phyloP scores from a whole-genome alignment of 805 yeast genomes.

The Wickerhamomyces sydowiorum region DNA sequence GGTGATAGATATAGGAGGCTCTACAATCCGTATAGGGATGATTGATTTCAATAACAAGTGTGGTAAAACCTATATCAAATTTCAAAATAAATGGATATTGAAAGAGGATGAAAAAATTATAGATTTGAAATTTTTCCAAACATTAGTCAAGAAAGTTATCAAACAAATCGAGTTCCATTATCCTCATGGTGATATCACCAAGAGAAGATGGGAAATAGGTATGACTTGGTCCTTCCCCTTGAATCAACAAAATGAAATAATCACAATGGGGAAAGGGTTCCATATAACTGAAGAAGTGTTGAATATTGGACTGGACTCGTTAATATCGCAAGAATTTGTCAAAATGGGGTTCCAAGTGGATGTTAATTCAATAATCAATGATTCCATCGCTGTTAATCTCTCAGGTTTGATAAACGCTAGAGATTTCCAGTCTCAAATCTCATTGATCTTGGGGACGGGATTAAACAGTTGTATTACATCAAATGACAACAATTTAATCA shows the following conservation, averaged over 20 bases:
- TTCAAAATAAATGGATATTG: conserved; percentile 10
- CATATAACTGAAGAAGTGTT: conserved; percentile 33
- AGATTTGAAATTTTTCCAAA: conserved; percentile 35
- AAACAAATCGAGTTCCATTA: not conserved
- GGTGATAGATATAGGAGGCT: conserved; percentile 53
- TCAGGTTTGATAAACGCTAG: conserved; percentile 36
- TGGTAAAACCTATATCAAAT: not conserved
- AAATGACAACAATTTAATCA: conserved; percentile 26
- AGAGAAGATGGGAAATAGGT: conserved; percentile 26
- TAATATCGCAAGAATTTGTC: conserved; percentile 34
- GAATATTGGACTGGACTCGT: conserved; percentile 33
- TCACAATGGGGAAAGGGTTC: conserved; percentile 60
- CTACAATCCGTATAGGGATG: conserved; percentile 38
- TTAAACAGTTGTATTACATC: conserved; percentile 43
- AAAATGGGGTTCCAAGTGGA: conserved; percentile 20
- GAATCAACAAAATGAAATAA: conserved; percentile 33
- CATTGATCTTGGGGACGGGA: conserved; percentile 68
- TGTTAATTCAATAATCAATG: conserved; percentile 50
- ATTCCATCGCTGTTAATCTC: conserved; percentile 58
- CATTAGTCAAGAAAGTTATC: conserved; percentile 25
- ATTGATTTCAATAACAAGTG: conserved; percentile 8
- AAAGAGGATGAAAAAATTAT: conserved; percentile 29
- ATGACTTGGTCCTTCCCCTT: conserved; percentile 57
- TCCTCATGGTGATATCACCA: not conserved
- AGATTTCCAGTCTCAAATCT: conserved; percentile 31